phyloP scores from a whole-genome alignment of 176 grass and related monocot genomes.

The Oropetium thomaeum region DNA sequence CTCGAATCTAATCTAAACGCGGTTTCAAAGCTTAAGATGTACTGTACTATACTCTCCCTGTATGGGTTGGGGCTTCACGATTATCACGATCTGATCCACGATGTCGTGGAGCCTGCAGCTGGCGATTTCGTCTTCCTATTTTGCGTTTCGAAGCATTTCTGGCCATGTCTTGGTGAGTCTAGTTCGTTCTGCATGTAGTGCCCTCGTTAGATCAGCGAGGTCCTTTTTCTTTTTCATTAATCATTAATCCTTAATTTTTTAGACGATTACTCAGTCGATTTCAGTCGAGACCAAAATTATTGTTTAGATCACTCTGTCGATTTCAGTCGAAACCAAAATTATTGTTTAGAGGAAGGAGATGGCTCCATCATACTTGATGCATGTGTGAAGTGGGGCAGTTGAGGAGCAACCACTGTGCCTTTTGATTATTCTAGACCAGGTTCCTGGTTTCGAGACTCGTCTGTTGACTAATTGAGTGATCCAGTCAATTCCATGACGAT shows the following conservation, averaged over 20 bases:
- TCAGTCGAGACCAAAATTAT: background rate
- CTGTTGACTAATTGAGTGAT: constrained; percentile 25
- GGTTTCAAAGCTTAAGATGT: background rate
- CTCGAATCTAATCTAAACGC: background rate
- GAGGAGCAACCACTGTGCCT: constrained; percentile 2
- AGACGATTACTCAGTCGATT: too few relatives aligned
- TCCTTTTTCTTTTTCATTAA: background rate
- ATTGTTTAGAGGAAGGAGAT: background rate
- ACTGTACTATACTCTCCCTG: too few relatives aligned
- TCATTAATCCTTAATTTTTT: too few relatives aligned
- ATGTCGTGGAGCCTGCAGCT: background rate
- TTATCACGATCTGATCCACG: background rate
- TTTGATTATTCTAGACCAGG: constrained; percentile 7
- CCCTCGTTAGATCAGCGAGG: background rate
- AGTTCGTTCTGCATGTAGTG: background rate
- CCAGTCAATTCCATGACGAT: background rate
- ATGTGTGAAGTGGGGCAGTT: constrained; percentile 27
- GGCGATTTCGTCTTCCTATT: background rate
- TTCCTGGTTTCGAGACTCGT: background rate
- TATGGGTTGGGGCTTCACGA: background rate
- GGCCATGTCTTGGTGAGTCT: background rate
- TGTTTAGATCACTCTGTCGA: background rate
- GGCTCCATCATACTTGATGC: background rate
- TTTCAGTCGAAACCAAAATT: background rate
- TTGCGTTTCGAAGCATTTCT: too few relatives aligned